Conservation (phyloP, 2,329 filamentous ascomycete species). For the Paracoccidioides lutzii region DNA sequence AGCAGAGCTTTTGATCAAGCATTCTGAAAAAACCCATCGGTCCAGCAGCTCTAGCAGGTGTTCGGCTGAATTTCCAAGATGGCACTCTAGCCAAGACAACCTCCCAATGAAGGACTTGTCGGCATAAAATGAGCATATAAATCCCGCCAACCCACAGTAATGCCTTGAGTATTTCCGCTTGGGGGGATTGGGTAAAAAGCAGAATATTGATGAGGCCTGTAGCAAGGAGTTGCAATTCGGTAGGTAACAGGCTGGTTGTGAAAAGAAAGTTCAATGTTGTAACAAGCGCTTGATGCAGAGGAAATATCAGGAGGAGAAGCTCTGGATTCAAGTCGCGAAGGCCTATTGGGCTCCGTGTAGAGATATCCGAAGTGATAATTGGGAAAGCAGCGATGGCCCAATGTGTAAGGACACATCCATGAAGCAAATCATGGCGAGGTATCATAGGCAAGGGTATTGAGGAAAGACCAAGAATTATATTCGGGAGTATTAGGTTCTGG, state of each 20-base stretch:
- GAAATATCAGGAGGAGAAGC: constrained; percentile 55
- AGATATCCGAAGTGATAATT: constrained; percentile 41
- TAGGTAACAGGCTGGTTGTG: constrained; percentile 72
- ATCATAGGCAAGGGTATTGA: constrained; percentile 62
- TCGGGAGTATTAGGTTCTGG: constrained; percentile 54
- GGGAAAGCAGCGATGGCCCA: constrained; percentile 68
- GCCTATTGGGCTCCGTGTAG: constrained; percentile 21
- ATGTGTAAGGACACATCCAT: constrained; percentile 55
- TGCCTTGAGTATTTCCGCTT: constrained; percentile 71
- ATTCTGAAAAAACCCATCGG: constrained; percentile 28
- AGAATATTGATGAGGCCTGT: constrained; percentile 70
- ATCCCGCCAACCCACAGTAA: constrained; percentile 78
- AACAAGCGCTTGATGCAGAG: constrained; percentile 68
- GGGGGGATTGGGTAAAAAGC: constrained; percentile 64
- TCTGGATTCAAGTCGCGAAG: constrained; percentile 41
- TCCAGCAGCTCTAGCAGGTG: constrained; percentile 27
- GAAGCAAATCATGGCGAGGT: constrained; percentile 46
- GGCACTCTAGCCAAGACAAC: constrained; percentile 78
- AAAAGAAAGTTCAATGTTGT: constrained; percentile 65
- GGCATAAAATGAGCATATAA: constrained; percentile 58
- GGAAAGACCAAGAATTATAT: constrained; percentile 67
- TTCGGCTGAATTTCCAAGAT: constrained; percentile 70
- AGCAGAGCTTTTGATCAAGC: constrained; percentile 35
- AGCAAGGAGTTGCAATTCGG: constrained; percentile 80
- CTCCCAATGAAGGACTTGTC: constrained; percentile 65